Evolutionary conservation across 495 filamentous ascomycete genomes (phyloP).

Genomic region (Aspergillus campestris): DNA sequence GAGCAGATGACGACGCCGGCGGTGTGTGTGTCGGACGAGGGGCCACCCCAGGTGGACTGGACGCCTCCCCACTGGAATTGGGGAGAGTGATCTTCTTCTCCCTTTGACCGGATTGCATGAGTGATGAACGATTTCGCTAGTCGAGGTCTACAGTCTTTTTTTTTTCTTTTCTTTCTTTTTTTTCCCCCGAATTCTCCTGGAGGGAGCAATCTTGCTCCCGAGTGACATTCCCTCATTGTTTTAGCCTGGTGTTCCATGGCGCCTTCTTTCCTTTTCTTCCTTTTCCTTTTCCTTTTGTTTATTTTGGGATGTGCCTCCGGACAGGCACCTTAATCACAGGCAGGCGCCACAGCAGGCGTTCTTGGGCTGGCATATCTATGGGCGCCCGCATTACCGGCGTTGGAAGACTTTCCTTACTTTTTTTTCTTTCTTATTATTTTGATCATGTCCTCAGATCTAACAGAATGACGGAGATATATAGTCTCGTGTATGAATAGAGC

Average conservation of each 20-base stretch:
- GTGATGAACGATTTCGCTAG: slow-evolving; percentile 7
- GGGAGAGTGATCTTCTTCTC: slow-evolving; percentile 19
- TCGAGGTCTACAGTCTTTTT: slow-evolving; percentile 5
- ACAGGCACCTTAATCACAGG: too few relatives aligned
- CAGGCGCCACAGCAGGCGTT: too few relatives aligned
- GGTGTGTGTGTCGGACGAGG: slow-evolving; percentile 26
- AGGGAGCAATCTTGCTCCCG: too few relatives aligned
- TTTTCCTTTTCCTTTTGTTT: background rate
- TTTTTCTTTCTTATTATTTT: background rate
- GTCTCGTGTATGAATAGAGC: slow-evolving; percentile 2
- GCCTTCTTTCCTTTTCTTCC: background rate
- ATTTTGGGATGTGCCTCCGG: too few relatives aligned
- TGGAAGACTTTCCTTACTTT: background rate
- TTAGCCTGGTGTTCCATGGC: background rate
- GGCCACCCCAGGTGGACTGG: slow-evolving; percentile 36
- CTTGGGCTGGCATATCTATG: too few relatives aligned
- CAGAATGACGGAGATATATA: background rate
- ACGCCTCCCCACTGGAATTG: slow-evolving; percentile 34
- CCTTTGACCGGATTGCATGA: background rate
- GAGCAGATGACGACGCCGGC: slow-evolving; percentile 22
- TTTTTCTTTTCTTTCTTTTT: background rate
- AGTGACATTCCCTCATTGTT: too few relatives aligned
- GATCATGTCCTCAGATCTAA: background rate
- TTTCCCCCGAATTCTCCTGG: background rate
- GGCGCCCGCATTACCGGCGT: too few relatives aligned